Conservation (phyloP, 108 stramenopile genomes). For the Pseudonitzschia multistriata region DNA sequence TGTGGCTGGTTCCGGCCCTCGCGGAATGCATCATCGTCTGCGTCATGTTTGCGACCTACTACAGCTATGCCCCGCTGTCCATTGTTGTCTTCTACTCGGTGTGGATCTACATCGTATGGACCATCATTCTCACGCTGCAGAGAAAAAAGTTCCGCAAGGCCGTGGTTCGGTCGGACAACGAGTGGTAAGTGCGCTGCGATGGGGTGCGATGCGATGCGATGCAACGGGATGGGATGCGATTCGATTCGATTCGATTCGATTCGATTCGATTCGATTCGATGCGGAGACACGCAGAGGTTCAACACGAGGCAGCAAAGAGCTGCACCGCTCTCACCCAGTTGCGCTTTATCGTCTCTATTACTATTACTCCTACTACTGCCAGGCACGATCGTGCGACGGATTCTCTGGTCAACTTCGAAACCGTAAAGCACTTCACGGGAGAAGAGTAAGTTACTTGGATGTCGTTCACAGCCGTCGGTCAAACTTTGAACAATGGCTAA, state of each 20-base stretch:
- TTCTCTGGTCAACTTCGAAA: slow-evolving; percentile 93
- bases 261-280: too few species aligned
- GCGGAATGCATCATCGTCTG: slow-evolving; percentile 87
- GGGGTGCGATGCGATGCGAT: too few species aligned
- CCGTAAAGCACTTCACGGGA: slow-evolving; percentile 96
- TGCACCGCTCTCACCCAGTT: neutral
- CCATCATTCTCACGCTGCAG: slow-evolving; percentile 92
- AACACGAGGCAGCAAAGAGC: neutral
- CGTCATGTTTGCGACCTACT: slow-evolving; percentile 88
- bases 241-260: too few species aligned
- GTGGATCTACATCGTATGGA: slow-evolving; percentile 84
- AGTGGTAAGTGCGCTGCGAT: slow-evolving; percentile 58
- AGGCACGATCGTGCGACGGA: slow-evolving; percentile 89
- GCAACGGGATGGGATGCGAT: too few species aligned
- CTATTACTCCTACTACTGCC: neutral
- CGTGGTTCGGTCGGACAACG: slow-evolving; percentile 88
- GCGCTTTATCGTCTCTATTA: too few species aligned
- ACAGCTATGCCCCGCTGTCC: slow-evolving; percentile 74
- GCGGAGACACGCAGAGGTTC: neutral
- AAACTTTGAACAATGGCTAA: neutral
- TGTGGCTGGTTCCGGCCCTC: slow-evolving; percentile 90
- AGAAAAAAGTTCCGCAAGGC: slow-evolving; percentile 93
- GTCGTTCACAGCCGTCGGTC: neutral
- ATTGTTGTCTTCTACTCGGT: slow-evolving; percentile 89
- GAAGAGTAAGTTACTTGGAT: slow-evolving; percentile 46